Base-by-base conservation (phyloP, 257 asterid species). In the Plantago elongata region DNA sequence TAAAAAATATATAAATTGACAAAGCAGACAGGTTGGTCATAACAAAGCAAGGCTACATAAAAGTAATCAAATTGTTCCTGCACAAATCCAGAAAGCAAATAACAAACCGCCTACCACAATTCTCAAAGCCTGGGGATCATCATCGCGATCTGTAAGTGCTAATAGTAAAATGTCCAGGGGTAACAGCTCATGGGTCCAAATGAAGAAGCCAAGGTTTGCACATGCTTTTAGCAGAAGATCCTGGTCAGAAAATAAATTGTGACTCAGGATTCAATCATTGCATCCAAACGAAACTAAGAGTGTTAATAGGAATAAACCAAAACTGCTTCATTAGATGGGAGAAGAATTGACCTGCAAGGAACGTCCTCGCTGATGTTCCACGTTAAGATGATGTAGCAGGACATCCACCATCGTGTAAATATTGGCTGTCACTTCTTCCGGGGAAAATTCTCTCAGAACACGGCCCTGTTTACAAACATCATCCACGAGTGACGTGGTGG, bases 381-480 rank as follows among this genome's bases (percentile, higher is more conserved):
- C 61, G 73, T 77, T 87, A 66, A 89, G 80, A 75, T 92, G 95
- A 79, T 92, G 96, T 64, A 92, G 82, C 43, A 92, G 74, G 51
- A 92, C 95, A 82, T 92, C 95, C 66, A 92, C 99, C 99, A 92
- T 92, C 55, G 95, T 83, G 51, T 89, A 89, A 54, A 92, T 84
- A 78, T 92, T 89, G 68, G 75, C 86, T 62, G 96, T 89, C 63
- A 92, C 99, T 80, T 92, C 99, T 86, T 92, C 99, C 61, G 99
- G 96, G 54, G 99, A 89, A 83, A 92, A 80, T 75, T 92, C 99
- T 77, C 84, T 84, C 70, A 92, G 73, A 69, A 83, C 99, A 46
- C 86, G 96, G 15, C 95, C 95, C 99, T 92, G 81, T 51, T 68
- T 54, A 65, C 57, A 14, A 40, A 9, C 34, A 40, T 62, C 69